phyloP scores from a whole-genome alignment of 208 protist species.

The Naegleria gruberi region DNA sequence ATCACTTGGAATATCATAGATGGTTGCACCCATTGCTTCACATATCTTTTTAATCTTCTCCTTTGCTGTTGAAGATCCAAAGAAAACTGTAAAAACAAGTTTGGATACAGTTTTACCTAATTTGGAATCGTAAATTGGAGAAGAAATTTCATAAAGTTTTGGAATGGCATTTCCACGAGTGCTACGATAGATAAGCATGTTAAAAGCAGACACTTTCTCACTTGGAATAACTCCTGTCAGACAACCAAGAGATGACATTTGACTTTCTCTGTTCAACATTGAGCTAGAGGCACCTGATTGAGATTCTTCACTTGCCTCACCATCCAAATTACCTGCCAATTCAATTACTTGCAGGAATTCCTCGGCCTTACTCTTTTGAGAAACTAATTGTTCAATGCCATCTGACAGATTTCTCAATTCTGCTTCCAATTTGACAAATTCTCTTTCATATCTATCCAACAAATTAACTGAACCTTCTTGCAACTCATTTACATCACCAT shows the following conservation, averaged over 20 bases:
- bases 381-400: conserved; percentile 51
- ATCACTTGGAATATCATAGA: conserved; percentile 83
- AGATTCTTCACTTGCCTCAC: neutral
- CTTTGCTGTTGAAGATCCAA: conserved; percentile 73
- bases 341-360: conserved; percentile 56
- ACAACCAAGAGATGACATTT: no score
- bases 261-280: conserved; percentile 29
- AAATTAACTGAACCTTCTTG: no score
- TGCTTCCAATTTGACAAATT: conserved; percentile 46
- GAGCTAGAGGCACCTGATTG: neutral
- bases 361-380: conserved; percentile 51
- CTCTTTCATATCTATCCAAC: neutral
- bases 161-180: conserved; percentile 91
- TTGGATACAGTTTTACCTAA: conserved; percentile 68
- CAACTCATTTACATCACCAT: no score
- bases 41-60: conserved; percentile 87
- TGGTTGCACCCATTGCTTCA: conserved; percentile 80
- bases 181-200: conserved; percentile 84
- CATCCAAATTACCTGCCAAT: conserved; percentile 34
- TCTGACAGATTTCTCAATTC: conserved; percentile 78
- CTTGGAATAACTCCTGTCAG: conserved; percentile 85
- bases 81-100: conserved; percentile 92
- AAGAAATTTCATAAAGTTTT: conserved; percentile 67
- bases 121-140: conserved; percentile 67
- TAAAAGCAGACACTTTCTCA: conserved; percentile 69